Conservation (phyloP, 108 stramenopile genomes). For the Skeletonema menzelii region DNA sequence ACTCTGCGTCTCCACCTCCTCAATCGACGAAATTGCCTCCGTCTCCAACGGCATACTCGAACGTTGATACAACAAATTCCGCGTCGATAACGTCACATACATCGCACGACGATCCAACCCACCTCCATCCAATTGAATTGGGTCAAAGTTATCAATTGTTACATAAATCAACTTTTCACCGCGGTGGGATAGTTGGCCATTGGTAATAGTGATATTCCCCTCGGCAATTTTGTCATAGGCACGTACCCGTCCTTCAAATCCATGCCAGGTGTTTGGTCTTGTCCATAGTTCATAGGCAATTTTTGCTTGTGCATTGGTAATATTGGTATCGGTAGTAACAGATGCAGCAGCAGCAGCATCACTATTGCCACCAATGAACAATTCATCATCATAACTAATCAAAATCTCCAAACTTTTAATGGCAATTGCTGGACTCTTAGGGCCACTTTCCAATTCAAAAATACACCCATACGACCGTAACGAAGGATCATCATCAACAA, state of each 20-base stretch:
- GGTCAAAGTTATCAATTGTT: neutral
- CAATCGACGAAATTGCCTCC: neutral
- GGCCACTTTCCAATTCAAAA: neutral
- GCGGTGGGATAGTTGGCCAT: neutral
- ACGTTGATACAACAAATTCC: slow-evolving; percentile 3
- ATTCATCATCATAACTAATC: slow-evolving; percentile 1
- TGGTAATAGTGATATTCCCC: neutral
- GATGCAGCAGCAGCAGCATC: no score
- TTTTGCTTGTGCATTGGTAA: neutral
- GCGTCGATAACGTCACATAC: slow-evolving; percentile 3
- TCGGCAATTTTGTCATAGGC: neutral
- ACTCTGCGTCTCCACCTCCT: neutral
- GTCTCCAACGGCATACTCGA: neutral
- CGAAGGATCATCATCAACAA: neutral
- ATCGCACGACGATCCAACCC: slow-evolving; percentile 2
- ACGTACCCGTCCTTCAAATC: slow-evolving; percentile 2
- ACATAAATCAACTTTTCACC: neutral
- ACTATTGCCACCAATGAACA: neutral
- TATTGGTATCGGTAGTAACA: no score
- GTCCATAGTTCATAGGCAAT: slow-evolving; percentile 1
- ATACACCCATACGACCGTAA: slow-evolving; percentile 9
- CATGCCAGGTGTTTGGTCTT: slow-evolving; percentile 15
- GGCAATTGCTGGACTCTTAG: neutral
- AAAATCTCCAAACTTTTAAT: slow-evolving; percentile 8
- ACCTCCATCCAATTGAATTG: slow-evolving; percentile 18